phyloP scores from a whole-genome alignment of 129 eudicot genomes.

The Saussurea involucrata region DNA sequence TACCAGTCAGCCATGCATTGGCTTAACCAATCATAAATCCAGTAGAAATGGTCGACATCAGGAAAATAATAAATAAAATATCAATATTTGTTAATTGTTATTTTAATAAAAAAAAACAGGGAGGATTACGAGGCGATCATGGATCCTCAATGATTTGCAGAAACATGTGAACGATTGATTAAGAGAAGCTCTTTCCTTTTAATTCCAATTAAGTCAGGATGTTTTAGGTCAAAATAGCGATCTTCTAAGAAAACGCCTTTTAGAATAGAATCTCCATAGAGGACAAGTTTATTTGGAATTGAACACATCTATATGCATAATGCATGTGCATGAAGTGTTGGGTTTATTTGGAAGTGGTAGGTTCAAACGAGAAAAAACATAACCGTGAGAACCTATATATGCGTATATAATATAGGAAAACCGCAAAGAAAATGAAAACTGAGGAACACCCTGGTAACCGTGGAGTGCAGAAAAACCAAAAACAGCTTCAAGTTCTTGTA shows the following conservation, averaged over 20 bases:
- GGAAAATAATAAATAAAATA: neutral
- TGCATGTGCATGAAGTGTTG: conserved; percentile 14
- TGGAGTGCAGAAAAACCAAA: no score
- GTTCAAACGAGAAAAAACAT: neutral
- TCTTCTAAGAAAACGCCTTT: neutral
- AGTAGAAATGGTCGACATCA: neutral
- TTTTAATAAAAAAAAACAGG: neutral
- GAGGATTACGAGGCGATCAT: conserved; percentile 13
- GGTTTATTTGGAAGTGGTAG: neutral
- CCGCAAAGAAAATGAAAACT: no score
- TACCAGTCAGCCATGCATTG: neutral
- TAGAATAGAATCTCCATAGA: neutral
- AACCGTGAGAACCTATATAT: neutral
- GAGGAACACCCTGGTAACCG: no score
- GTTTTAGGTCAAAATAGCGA: neutral
- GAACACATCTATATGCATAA: neutral
- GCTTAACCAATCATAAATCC: neutral
- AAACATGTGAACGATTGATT: no score
- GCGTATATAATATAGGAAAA: neutral
- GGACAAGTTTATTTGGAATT: conserved; percentile 21
- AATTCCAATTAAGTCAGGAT: neutral
- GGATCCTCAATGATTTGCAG: conserved; percentile 9
- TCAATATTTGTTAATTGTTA: no score
- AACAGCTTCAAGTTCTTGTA: no score
- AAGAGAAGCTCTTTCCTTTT: neutral